Percentiles rank a stretch among this genome's conserved stretches.
These are phyloP conservation scores for Chaetoscypha palmicola DNA, from an alignment of 2,329 filamentous ascomycete genomes.

Conservation along the genomic window DNA sequence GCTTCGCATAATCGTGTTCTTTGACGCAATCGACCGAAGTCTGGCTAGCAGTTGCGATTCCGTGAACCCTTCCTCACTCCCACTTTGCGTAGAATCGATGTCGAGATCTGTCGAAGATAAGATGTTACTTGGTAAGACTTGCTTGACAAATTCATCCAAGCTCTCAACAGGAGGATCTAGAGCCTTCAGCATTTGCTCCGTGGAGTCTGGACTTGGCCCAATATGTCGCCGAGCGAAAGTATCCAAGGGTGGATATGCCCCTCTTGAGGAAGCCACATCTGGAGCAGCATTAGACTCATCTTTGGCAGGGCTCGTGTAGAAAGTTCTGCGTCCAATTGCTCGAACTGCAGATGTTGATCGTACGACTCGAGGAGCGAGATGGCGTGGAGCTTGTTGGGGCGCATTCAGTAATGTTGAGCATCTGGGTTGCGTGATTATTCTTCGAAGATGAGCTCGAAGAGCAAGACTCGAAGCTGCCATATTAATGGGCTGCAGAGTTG, in stretches of 20 bases:
- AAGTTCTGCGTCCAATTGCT: conserved; percentile 25
- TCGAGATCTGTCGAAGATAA: conserved; percentile 58
- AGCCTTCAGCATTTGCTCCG: conserved; percentile 70
- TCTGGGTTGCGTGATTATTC: conserved; percentile 17
- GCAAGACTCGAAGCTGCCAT: conserved; percentile 25
- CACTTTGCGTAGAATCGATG: conserved; percentile 40
- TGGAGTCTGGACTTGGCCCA: conserved; percentile 65
- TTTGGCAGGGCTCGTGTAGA: conserved; percentile 28
- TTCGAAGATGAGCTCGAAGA: conserved; percentile 21
- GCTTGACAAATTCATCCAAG: conserved; percentile 74
- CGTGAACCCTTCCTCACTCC: conserved; percentile 31
- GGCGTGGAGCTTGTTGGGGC: conserved; percentile 18
- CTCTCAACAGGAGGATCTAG: conserved; percentile 67
- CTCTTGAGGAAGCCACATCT: conserved; percentile 20
- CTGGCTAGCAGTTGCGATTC: conserved; percentile 53
- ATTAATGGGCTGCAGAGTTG: conserved; percentile 3
- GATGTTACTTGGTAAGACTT: conserved; percentile 78
- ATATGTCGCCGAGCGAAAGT: conserved; percentile 78
- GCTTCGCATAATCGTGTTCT: conserved; percentile 57
- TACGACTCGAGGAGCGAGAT: conserved; percentile 19
- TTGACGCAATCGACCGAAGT: conserved; percentile 45
- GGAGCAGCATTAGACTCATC: conserved; percentile 23
- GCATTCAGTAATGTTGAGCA: conserved; percentile 9
- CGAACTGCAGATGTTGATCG: conserved; percentile 7
- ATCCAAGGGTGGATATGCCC: conserved; percentile 41